A percentile compares a stretch with the other conserved stretches of the same genome.
These are phyloP conservation scores for Setomelanomma holmii DNA, from an alignment of 2,329 filamentous ascomycete species.

Conservation along the genomic window DNA sequence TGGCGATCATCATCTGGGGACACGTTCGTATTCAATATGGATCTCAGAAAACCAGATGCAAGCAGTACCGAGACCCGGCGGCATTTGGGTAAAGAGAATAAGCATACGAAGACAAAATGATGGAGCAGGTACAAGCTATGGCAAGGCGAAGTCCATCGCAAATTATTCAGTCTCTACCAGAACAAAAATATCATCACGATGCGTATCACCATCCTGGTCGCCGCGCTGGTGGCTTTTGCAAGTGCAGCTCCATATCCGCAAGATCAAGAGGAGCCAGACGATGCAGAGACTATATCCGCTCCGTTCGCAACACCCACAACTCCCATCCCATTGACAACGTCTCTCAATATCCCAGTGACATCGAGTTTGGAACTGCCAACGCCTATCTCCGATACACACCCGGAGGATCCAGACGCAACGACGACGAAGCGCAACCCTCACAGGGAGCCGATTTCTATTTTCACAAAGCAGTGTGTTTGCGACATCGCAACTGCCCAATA, in stretches of 20 bases:
- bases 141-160: not conserved
- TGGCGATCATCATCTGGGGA: constrained; percentile 13
- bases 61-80: constrained; percentile 2
- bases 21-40: constrained; percentile 13
- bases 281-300: constrained; percentile 6
- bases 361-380: constrained; percentile 1
- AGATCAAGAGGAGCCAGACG: constrained; percentile 4
- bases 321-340: constrained; percentile 20
- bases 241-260: constrained; percentile 18
- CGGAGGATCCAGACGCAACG: not conserved
- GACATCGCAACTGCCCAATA: constrained; percentile 28
- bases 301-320: constrained; percentile 23
- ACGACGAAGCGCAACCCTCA: constrained; percentile 56
- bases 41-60: constrained; percentile 4
- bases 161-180: not conserved
- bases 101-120: constrained; percentile 8
- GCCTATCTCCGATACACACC: constrained; percentile 6
- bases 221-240: constrained; percentile 9
- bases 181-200: constrained; percentile 11
- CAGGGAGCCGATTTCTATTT: constrained; percentile 63
- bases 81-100: constrained; percentile 11
- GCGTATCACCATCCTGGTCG: constrained; percentile 16
- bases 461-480: constrained; percentile 57
- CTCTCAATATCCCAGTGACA: constrained; percentile 33
- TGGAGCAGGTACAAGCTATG: constrained; percentile 8